Evolutionary conservation across 495 filamentous ascomycete genomes (phyloP).

Genomic region (Trichocladium antarcticum): DNA sequence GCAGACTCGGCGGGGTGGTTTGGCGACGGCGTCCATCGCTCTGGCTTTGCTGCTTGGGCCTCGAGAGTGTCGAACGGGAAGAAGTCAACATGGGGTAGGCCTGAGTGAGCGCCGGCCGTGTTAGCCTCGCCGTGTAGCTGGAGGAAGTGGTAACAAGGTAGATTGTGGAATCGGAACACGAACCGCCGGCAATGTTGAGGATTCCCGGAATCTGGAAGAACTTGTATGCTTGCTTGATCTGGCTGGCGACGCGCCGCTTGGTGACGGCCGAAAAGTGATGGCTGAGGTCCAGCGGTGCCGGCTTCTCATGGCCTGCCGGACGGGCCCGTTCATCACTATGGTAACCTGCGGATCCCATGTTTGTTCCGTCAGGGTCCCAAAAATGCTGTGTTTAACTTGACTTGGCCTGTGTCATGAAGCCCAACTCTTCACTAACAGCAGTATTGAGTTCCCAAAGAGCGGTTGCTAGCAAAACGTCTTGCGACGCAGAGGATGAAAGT

Average conservation of each 20-base stretch:
- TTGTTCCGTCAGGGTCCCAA: no score
- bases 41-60: slow-evolving; percentile 59
- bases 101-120: slow-evolving; percentile 14
- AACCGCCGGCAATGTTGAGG: slow-evolving; percentile 80
- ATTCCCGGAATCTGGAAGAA: slow-evolving; percentile 74
- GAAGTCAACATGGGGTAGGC: slow-evolving; percentile 65
- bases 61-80: slow-evolving; percentile 90
- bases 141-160: no score
- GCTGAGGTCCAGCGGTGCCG: slow-evolving; percentile 57
- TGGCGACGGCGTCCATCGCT: slow-evolving; percentile 59
- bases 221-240: slow-evolving; percentile 72
- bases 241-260: slow-evolving; percentile 49
- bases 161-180: no score
- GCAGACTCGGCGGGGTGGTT: slow-evolving; percentile 41
- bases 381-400: no score
- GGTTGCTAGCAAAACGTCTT: no score
- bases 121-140: background rate
- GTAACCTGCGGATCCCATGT: background rate
- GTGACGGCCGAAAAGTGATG: slow-evolving; percentile 65
- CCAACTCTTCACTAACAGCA: no score
- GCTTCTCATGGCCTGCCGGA: slow-evolving; percentile 18
- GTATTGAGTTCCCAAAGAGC: no score
- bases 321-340: background rate
- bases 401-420: no score
- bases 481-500: background rate